phyloP scores from a whole-genome alignment of 192 early-diverging fungal genomes.

The Rhizophagus clarus region DNA sequence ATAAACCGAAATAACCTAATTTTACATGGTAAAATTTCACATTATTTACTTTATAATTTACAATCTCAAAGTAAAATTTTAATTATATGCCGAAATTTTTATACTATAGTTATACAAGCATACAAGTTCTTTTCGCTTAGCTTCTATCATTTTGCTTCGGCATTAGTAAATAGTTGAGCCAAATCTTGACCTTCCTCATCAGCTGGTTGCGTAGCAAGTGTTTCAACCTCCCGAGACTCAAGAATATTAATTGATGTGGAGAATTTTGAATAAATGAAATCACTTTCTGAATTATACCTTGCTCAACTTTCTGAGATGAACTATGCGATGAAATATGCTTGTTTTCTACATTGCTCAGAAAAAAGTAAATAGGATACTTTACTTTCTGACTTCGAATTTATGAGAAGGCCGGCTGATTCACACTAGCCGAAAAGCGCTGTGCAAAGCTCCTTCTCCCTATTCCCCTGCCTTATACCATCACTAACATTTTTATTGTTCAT shows the following conservation, averaged over 20 bases:
- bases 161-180: slow-evolving; percentile 15
- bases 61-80: no score
- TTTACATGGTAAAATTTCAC: no score
- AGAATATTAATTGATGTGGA: background rate
- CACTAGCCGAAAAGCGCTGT: background rate
- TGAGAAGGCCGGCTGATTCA: background rate
- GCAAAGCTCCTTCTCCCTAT: background rate
- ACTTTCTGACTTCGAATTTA: no score
- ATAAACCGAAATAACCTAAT: no score
- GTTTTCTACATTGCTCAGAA: no score
- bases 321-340: no score
- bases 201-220: no score
- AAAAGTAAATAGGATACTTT: no score
- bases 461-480: slow-evolving; percentile 8
- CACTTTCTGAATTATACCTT: slow-evolving; percentile 28
- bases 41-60: no score
- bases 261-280: slow-evolving; percentile 27
- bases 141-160: background rate
- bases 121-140: background rate
- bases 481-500: background rate
- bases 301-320: slow-evolving; percentile 2
- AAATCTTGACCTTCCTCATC: background rate
- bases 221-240: no score
- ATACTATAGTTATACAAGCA: background rate
- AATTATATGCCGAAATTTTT: no score